Evolutionary conservation across 2,329 filamentous ascomycete genomes (phyloP).

Genomic region (Sporothrix dimorphospora): DNA sequence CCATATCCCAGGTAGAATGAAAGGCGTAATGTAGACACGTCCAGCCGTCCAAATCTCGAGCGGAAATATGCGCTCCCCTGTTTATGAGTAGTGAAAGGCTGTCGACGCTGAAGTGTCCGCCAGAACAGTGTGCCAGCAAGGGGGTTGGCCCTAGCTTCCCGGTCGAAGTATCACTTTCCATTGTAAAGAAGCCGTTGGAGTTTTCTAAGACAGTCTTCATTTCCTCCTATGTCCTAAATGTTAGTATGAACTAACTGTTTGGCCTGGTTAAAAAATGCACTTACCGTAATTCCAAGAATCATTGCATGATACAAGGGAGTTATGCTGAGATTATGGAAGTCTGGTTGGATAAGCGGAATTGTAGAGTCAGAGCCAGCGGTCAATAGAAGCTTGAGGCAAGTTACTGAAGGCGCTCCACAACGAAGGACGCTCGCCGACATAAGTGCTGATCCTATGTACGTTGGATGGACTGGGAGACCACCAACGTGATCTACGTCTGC

Average conservation of each 20-base stretch:
- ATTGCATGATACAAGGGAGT: background rate
- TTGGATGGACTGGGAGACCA: background rate
- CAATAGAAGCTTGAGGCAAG: background rate
- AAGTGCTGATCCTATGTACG: background rate
- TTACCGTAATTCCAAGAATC: background rate
- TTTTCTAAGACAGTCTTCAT: constrained; percentile 3
- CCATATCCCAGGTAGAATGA: background rate
- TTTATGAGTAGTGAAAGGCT: background rate
- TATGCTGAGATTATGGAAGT: too few species aligned
- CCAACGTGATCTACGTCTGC: constrained; percentile 5
- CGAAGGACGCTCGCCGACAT: background rate
- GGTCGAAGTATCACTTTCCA: constrained; percentile 30
- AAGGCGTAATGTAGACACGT: background rate
- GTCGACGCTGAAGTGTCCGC: background rate
- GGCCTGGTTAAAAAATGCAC: background rate
- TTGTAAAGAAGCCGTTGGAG: constrained; percentile 1
- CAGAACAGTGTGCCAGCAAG: background rate
- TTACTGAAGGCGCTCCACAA: too few species aligned
- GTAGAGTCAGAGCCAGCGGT: background rate
- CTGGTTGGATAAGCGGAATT: too few species aligned
- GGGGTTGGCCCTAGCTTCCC: background rate
- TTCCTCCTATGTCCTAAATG: background rate
- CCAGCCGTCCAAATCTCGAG: background rate
- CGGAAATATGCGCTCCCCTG: background rate
- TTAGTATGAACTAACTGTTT: background rate